phyloP scores from a whole-genome alignment of 2,329 filamentous ascomycete genomes.

The Colletotrichum sp. region DNA sequence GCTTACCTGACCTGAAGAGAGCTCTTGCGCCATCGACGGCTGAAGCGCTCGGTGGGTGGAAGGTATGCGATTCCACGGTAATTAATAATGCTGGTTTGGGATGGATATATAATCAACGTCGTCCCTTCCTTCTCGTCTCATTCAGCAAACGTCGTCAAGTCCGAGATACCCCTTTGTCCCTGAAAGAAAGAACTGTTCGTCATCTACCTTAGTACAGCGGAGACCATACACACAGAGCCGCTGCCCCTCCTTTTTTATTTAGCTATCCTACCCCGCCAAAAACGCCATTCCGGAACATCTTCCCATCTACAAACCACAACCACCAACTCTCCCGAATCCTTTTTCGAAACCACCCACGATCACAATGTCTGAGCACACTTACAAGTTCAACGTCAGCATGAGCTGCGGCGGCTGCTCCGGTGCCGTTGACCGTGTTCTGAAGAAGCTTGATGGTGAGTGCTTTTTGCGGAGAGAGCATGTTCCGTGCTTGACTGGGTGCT shows the following conservation, averaged over 20 bases:
- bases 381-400: constrained; percentile 96
- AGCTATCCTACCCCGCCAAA: constrained; percentile 17
- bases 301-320: constrained; percentile 1
- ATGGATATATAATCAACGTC: constrained; percentile 9
- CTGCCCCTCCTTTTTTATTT: constrained; percentile 15
- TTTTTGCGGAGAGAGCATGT: background rate
- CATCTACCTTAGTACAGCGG: background rate
- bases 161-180: background rate
- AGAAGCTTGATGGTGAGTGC: constrained; percentile 84
- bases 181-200: background rate
- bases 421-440: constrained; percentile 88
- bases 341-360: background rate
- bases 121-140: background rate
- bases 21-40: constrained; percentile 19
- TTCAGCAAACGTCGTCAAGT: background rate
- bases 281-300: constrained; percentile 6
- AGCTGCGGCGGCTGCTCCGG: constrained; percentile 95
- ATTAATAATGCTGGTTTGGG: constrained; percentile 17
- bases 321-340: background rate
- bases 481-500: background rate
- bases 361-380: constrained; percentile 82
- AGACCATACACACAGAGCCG: background rate
- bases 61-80: background rate
- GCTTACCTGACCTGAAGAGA: background rate
- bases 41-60: background rate